Evolutionary conservation across 495 filamentous ascomycete genomes (phyloP), one percentile per base, ranked within the genome.

Genomic region (Penicillium paradoxum): DNA sequence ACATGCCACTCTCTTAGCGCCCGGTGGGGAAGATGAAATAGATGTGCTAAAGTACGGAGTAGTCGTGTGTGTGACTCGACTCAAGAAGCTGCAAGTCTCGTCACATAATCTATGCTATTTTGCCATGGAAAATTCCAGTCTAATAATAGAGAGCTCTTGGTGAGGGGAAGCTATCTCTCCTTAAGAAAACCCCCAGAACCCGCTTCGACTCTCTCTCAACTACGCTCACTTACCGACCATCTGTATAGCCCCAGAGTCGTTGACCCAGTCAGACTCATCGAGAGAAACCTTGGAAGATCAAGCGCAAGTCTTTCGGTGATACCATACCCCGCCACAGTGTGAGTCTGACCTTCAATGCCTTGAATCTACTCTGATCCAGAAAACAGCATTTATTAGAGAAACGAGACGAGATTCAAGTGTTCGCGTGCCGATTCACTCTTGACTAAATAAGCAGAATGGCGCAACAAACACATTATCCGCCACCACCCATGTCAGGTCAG

Each of bases 401-500:
- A 27, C 24, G 7, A 27, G 7, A 27, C 24, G 7, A 27, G 3
- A 27, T 27, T 7, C 3, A 7, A 27, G 24, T 27, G 24, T 3
- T 27, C 7, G 24, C 3, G 7, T 27, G 24, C 10, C 29, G 29
- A 32, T 11, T 32, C 10, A 32, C 3, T 3, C 7, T 27, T 27
- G 24, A 27, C 3, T 27, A 27, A 27, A 27, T 3, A 27, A 27
- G 24, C 24, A 27, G 24, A 27, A 60, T 57, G 45, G 19, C 51
- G 13, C 36, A 57, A 21, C 55, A 62, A 29, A 15, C 19, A 1
- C 51, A 62, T 6, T 58, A 57, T 17, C 45, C 56, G 0, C 52
- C 59, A 6, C 54, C 60, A 4, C 63, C 63, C 9, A 54, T 56
- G 54, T 60, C 59, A 8, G 63, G 63, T 65, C 52, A 41, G 62